Evolutionary conservation across 345 rosid genomes (phyloP).

Genomic region (Populus pruinosa): DNA sequence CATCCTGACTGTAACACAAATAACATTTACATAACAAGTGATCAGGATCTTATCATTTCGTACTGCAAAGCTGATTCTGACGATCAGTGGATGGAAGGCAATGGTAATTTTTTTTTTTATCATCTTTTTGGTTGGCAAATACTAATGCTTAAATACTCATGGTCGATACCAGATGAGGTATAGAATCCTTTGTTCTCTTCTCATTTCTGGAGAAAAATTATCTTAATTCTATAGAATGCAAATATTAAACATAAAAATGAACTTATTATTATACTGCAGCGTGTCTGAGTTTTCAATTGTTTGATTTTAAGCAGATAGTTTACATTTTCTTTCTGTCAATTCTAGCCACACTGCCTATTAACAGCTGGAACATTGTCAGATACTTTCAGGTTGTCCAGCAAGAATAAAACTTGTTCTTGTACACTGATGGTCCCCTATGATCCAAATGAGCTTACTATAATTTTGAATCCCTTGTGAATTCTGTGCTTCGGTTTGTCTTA

Average conservation of each 20-base stretch:
- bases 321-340: not conserved
- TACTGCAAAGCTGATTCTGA: conserved; percentile 95
- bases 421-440: not conserved
- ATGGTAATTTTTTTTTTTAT: conserved; percentile 43
- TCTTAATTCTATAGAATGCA: not conserved
- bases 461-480: not conserved
- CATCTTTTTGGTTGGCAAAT: not conserved
- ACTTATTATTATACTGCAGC: not conserved
- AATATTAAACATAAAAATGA: not conserved
- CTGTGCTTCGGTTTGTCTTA: not conserved
- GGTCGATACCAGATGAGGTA: not conserved
- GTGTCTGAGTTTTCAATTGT: not conserved
- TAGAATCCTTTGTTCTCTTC: not conserved
- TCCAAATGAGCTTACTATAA: not conserved
- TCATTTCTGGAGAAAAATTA: not conserved
- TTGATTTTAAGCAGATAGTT: not conserved
- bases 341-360: not conserved
- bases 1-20: conserved; percentile 97
- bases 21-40: conserved; percentile 91
- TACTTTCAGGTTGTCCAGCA: not conserved
- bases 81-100: conserved; percentile 87
- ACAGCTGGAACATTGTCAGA: not conserved
- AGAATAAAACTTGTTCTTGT: not conserved
- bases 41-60: conserved; percentile 96
- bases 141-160: not conserved